Conservation (phyloP, 2,329 filamentous ascomycete species). For the Verticillium longisporum region DNA sequence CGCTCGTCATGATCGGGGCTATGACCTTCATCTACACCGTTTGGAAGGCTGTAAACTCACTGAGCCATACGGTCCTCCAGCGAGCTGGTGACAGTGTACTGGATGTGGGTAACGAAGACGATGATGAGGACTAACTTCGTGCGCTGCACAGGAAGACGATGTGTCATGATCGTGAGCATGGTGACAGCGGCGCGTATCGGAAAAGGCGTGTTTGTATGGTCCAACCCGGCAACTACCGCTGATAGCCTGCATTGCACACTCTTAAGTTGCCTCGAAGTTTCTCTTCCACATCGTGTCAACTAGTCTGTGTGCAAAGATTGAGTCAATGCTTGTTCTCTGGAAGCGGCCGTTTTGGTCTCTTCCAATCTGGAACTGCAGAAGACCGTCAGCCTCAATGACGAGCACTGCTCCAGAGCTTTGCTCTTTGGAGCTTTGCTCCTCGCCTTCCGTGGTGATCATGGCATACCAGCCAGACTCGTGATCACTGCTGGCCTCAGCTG, state of each 20-base stretch:
- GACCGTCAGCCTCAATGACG: conserved; percentile 6
- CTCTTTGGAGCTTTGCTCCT: conserved; percentile 4
- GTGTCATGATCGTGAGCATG: neutral
- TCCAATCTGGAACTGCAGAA: conserved; percentile 14
- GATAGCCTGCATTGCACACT: conserved; percentile 60
- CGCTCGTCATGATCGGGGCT: conserved; percentile 73
- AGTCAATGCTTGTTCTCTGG: conserved; percentile 37
- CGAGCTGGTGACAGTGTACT: conserved; percentile 73
- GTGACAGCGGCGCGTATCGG: neutral
- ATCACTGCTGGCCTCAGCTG: conserved; percentile 8
- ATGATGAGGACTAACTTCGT: conserved; percentile 32
- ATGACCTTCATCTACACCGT: conserved; percentile 75
- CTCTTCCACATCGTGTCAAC: conserved; percentile 81
- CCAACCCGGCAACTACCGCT: neutral
- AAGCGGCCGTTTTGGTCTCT: conserved; percentile 44
- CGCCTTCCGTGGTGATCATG: neutral
- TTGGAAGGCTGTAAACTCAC: conserved; percentile 72
- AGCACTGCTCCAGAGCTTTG: neutral
- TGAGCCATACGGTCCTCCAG: conserved; percentile 67
- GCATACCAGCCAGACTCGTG: neutral
- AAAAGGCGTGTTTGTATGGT: neutral
- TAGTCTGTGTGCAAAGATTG: conserved; percentile 93
- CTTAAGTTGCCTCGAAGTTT: conserved; percentile 88
- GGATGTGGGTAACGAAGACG: conserved; percentile 63
- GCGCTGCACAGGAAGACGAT: neutral